Conservation (phyloP, 306 rosid species). For the Acacia crassicarpa region DNA sequence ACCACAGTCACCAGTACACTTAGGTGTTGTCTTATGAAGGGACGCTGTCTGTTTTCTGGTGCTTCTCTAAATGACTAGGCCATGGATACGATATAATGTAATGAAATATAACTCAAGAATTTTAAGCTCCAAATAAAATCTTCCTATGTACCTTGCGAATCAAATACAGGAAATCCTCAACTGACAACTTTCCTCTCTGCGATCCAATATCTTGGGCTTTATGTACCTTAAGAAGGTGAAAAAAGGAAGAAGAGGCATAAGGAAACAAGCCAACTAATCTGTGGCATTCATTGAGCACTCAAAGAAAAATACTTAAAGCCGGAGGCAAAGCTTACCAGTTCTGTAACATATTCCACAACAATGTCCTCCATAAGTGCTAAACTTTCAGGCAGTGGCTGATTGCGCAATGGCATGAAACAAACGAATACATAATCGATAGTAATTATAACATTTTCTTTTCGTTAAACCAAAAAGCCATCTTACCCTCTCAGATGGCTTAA, state of each 20-base stretch:
- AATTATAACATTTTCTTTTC: background rate
- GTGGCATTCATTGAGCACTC: background rate
- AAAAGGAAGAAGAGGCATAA: background rate
- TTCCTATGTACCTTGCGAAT: conserved; percentile 73
- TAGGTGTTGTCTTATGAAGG: background rate
- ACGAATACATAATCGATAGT: conserved; percentile 2
- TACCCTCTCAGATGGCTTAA: background rate
- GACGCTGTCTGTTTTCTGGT: background rate
- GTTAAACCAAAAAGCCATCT: background rate
- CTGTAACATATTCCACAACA: conserved; percentile 83
- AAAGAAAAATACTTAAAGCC: background rate
- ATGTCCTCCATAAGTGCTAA: conserved; percentile 90
- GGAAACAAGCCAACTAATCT: conserved; percentile 17
- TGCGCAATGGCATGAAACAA: background rate
- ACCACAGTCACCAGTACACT: background rate
- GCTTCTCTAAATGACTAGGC: background rate
- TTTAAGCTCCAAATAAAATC: background rate
- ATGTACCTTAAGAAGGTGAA: conserved; percentile 54
- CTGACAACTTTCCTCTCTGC: conserved; percentile 85
- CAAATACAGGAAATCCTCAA: conserved; percentile 84
- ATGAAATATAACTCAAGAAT: background rate
- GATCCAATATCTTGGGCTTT: conserved; percentile 96
- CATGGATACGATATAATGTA: background rate
- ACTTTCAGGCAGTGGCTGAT: conserved; percentile 90
- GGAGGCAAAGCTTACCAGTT: conserved; percentile 51